phyloP scores from a whole-genome alignment of 2,329 filamentous ascomycete species.

The Uncinocarpus reesii region DNA sequence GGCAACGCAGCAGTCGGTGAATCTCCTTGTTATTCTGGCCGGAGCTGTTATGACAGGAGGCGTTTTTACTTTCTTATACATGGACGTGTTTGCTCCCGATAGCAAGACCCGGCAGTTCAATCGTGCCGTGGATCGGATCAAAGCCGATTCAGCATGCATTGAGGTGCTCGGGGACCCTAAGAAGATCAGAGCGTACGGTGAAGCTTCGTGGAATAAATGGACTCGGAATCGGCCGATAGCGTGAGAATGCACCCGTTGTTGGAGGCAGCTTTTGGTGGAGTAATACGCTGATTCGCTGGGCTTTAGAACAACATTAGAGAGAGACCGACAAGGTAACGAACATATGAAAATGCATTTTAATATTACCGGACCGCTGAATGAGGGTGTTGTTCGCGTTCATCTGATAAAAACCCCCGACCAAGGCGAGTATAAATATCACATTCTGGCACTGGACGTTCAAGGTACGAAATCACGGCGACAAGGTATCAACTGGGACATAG shows the following conservation, averaged over 20 bases:
- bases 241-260: slow-evolving; percentile 22
- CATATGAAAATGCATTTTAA: slow-evolving; percentile 81
- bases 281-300: slow-evolving; percentile 23
- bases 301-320: slow-evolving; percentile 54
- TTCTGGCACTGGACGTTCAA: slow-evolving; percentile 68
- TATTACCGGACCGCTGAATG: slow-evolving; percentile 62
- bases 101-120: slow-evolving; percentile 85
- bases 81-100: slow-evolving; percentile 72
- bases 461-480: slow-evolving; percentile 36
- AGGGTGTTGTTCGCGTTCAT: slow-evolving; percentile 66
- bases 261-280: not conserved
- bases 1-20: slow-evolving; percentile 82
- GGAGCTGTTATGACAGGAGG: slow-evolving; percentile 70
- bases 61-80: slow-evolving; percentile 68
- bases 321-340: slow-evolving; percentile 63
- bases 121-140: slow-evolving; percentile 69
- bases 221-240: slow-evolving; percentile 51
- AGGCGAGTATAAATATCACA: slow-evolving; percentile 64
- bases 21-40: slow-evolving; percentile 65
- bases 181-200: slow-evolving; percentile 71
- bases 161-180: slow-evolving; percentile 63
- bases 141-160: slow-evolving; percentile 58
- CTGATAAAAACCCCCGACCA: slow-evolving; percentile 59
- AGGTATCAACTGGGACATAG: not conserved
- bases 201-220: slow-evolving; percentile 74